Percentiles rank a stretch among this genome's conserved stretches.
phyloP scores from a whole-genome alignment of 2,329 filamentous ascomycete species.

The Coniella vitis region DNA sequence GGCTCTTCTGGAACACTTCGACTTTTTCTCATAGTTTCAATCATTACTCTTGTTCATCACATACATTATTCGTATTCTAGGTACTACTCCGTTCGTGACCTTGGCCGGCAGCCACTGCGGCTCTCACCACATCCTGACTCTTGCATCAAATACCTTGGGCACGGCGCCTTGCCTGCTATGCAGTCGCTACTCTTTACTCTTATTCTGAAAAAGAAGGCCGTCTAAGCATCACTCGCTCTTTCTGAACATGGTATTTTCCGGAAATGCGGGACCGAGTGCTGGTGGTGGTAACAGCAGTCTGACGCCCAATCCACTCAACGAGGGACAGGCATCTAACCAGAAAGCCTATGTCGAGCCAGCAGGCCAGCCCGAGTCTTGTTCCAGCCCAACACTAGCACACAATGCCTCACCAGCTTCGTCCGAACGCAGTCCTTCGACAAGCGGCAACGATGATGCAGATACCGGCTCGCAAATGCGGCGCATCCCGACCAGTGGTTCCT shows the following conservation, averaged over 20 bases:
- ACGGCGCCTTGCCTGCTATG: conserved; percentile 11
- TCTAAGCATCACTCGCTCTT: background rate
- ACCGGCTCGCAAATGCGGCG: conserved; percentile 5
- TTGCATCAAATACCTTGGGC: too few relatives aligned
- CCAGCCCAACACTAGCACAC: background rate
- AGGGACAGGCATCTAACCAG: background rate
- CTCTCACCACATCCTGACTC: too few relatives aligned
- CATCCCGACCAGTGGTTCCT: conserved; percentile 19
- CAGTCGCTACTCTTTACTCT: background rate
- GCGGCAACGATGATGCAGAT: conserved; percentile 1
- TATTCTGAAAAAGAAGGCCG: conserved; percentile 5
- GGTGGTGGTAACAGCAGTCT: background rate
- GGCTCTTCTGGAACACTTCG: too few relatives aligned
- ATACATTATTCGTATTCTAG: too few relatives aligned
- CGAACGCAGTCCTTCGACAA: background rate
- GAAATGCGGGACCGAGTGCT: background rate
- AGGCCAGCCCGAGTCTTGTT: too few relatives aligned
- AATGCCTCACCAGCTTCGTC: background rate
- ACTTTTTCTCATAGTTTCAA: too few relatives aligned
- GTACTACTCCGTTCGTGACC: too few relatives aligned
- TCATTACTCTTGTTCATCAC: too few relatives aligned
- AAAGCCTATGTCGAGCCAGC: too few relatives aligned
- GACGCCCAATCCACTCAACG: background rate
- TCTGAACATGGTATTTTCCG: background rate
- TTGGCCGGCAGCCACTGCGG: too few relatives aligned